phyloP scores from a whole-genome alignment of 768 basidiomycete genomes.

The Calocybe gangraenosa region DNA sequence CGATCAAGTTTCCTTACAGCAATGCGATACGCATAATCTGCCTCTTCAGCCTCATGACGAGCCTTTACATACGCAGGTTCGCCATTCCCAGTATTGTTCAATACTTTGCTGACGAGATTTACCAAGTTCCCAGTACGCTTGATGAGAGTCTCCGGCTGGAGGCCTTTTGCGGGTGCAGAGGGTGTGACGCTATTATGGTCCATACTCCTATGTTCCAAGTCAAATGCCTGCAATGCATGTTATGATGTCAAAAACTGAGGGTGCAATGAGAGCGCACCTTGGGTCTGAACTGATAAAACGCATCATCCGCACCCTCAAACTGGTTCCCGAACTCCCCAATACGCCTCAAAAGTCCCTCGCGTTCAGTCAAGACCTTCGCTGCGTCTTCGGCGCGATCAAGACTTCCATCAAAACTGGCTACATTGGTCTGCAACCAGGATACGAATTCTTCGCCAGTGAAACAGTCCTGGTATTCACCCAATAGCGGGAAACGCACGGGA shows the following conservation, averaged over 20 bases:
- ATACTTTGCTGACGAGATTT: constrained; percentile 68
- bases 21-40: constrained; percentile 75
- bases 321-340: constrained; percentile 81
- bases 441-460: constrained; percentile 91
- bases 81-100: constrained; percentile 42
- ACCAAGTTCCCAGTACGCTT: constrained; percentile 70
- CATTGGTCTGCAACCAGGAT: constrained; percentile 74
- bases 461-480: constrained; percentile 82
- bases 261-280: constrained; percentile 46
- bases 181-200: constrained; percentile 18
- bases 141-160: constrained; percentile 47
- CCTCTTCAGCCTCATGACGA: constrained; percentile 74
- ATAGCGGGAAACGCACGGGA: constrained; percentile 68
- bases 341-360: constrained; percentile 61
- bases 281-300: constrained; percentile 80
- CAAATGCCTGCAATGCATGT: constrained; percentile 48
- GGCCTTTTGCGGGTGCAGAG: constrained; percentile 20
- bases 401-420: constrained; percentile 73
- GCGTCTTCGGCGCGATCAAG: constrained; percentile 78
- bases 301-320: constrained; percentile 74
- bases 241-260: background rate
- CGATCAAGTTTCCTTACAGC: constrained; percentile 81
- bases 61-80: constrained; percentile 71
- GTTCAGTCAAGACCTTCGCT: constrained; percentile 56
- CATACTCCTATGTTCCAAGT: constrained; percentile 37